These are phyloP conservation scores for Moesziomyces antarcticus DNA, from an alignment of 1,284 basidiomycete species.

Conservation along the genomic window DNA sequence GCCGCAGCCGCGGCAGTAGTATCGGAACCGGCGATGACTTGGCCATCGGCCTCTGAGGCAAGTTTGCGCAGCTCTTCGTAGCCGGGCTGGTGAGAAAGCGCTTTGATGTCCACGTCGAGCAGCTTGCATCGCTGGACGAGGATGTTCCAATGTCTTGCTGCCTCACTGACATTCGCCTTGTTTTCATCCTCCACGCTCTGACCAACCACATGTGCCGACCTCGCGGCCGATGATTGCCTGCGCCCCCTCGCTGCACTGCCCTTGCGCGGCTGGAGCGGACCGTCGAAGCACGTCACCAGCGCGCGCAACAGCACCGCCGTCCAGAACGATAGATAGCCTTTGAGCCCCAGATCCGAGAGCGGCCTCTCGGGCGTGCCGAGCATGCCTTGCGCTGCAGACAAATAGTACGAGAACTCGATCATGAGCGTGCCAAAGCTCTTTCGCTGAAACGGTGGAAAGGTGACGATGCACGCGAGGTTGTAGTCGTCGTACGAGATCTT, in stretches of 20 bases:
- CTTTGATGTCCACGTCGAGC: slow-evolving; percentile 28
- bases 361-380: slow-evolving; percentile 94
- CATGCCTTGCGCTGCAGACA: slow-evolving; percentile 80
- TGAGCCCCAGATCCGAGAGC: slow-evolving; percentile 88
- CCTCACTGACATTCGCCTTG: slow-evolving; percentile 5
- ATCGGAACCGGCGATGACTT: slow-evolving; percentile 21
- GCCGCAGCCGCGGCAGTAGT: slow-evolving; percentile 1
- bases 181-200: background rate
- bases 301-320: slow-evolving; percentile 83
- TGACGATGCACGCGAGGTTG: slow-evolving; percentile 96
- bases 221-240: slow-evolving; percentile 12
- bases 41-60: slow-evolving; percentile 15
- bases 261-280: slow-evolving; percentile 7
- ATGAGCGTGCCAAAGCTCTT: slow-evolving; percentile 92
- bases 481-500: slow-evolving; percentile 95
- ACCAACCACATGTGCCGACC: background rate
- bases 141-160: slow-evolving; percentile 17
- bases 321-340: slow-evolving; percentile 94
- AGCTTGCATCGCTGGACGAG: slow-evolving; percentile 31
- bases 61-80: slow-evolving; percentile 25
- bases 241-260: background rate
- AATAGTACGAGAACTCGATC: slow-evolving; percentile 98
- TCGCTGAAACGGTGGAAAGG: slow-evolving; percentile 90
- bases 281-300: slow-evolving; percentile 73
- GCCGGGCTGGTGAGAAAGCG: slow-evolving; percentile 26